A percentile compares a stretch with the other conserved stretches of the same genome.
Evolutionary conservation across 78 protist species (phyloP).

Genomic region (Chrysochromulina tobinii): DNA sequence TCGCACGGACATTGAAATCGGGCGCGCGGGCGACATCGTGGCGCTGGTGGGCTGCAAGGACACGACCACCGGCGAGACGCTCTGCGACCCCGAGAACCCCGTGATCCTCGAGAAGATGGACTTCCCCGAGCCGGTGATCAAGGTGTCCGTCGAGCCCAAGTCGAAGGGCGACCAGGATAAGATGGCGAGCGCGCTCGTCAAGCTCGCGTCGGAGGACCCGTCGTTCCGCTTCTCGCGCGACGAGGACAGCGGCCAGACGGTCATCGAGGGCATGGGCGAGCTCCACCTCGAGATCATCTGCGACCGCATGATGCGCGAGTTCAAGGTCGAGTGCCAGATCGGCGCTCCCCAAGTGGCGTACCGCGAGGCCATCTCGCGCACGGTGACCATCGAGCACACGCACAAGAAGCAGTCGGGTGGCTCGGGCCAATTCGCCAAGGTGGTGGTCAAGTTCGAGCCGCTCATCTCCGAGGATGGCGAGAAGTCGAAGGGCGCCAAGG

Average conservation of each 20-base stretch:
- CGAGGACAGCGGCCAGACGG: conserved; percentile 49
- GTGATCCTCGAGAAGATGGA: conserved; percentile 63
- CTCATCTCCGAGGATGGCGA: neutral
- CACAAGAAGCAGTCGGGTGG: conserved; percentile 96
- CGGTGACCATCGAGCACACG: conserved; percentile 59
- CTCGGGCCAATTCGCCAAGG: conserved; percentile 92
- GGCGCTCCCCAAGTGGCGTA: conserved; percentile 87
- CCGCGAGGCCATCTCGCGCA: conserved; percentile 71
- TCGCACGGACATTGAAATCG: conserved; percentile 67
- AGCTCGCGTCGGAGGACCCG: conserved; percentile 47
- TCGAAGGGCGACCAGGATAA: conserved; percentile 54
- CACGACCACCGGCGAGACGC: conserved; percentile 62
- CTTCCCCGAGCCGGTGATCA: conserved; percentile 64
- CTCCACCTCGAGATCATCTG: conserved; percentile 67
- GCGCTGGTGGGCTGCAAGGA: conserved; percentile 94
- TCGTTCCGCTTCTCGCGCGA: conserved; percentile 41
- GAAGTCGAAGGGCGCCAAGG: neutral
- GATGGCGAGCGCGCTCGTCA: conserved; percentile 49
- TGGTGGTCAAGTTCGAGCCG: conserved; percentile 50
- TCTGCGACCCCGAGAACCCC: conserved; percentile 46
- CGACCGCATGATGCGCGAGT: conserved; percentile 75
- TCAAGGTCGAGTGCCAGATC: conserved; percentile 50
- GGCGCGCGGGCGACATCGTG: conserved; percentile 89
- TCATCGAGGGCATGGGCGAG: conserved; percentile 56
- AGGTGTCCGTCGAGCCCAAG: conserved; percentile 53